phyloP scores from a whole-genome alignment of 2,329 filamentous ascomycete genomes.

The Xylariaceae sp. region DNA sequence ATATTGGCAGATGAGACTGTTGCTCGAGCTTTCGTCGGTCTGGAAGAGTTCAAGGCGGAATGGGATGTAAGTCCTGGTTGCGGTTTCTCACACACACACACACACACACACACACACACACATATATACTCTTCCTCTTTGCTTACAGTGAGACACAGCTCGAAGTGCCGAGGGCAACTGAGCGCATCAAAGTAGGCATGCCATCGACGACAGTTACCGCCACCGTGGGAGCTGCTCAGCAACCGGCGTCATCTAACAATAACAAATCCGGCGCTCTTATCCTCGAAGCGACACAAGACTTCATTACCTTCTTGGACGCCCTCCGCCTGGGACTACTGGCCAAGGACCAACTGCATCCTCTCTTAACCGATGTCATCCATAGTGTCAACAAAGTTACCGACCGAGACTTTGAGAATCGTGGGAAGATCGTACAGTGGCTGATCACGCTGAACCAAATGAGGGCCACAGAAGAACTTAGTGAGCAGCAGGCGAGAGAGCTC shows the following conservation, averaged over 20 bases:
- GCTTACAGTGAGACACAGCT: constrained; percentile 47
- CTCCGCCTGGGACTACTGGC: constrained; percentile 85
- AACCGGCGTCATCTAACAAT: constrained; percentile 33
- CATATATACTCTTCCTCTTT: neutral
- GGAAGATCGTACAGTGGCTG: constrained; percentile 97
- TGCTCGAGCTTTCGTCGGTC: constrained; percentile 74
- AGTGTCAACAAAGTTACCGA: constrained; percentile 96
- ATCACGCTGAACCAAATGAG: constrained; percentile 98
- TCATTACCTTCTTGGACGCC: constrained; percentile 96
- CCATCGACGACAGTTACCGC: constrained; percentile 70
- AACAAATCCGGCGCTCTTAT: constrained; percentile 60
- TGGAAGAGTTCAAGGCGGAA: constrained; percentile 84
- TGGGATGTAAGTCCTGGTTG: constrained; percentile 90
- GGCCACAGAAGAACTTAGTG: constrained; percentile 80
- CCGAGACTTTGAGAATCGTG: constrained; percentile 86
- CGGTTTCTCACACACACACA: no score
- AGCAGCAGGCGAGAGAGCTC: constrained; percentile 81
- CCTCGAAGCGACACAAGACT: constrained; percentile 88
- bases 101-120: no score
- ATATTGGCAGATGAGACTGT: constrained; percentile 86
- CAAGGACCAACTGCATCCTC: constrained; percentile 92
- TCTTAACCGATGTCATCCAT: constrained; percentile 92
- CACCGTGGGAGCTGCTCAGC: constrained; percentile 36
- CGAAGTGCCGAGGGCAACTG: constrained; percentile 88
- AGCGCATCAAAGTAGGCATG: constrained; percentile 85